Conservation (phyloP, 2,329 filamentous ascomycete species). For the Diaporthe sp. region DNA sequence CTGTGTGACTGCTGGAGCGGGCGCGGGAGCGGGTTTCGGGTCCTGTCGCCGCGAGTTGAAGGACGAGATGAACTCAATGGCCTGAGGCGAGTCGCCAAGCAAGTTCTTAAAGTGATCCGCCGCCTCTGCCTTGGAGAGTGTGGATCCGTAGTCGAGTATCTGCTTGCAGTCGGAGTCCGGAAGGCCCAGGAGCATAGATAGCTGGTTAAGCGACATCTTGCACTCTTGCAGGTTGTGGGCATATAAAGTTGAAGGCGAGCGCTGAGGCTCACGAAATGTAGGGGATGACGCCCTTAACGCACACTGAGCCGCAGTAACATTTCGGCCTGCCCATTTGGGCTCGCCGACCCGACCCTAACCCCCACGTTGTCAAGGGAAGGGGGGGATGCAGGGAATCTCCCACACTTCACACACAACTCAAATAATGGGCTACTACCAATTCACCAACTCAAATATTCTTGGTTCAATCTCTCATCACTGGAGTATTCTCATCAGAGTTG, state of each 20-base stretch:
- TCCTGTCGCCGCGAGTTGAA: slow-evolving; percentile 79
- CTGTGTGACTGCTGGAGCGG: slow-evolving; percentile 45
- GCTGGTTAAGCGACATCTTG: slow-evolving; percentile 73
- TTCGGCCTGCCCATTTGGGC: slow-evolving; percentile 18
- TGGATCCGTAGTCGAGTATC: slow-evolving; percentile 84
- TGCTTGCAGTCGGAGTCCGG: slow-evolving; percentile 89
- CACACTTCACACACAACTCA: too few species aligned
- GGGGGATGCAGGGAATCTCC: too few species aligned
- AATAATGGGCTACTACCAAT: not conserved
- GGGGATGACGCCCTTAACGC: not conserved
- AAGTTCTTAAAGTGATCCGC: slow-evolving; percentile 90
- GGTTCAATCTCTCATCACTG: not conserved
- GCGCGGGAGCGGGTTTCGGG: slow-evolving; percentile 50
- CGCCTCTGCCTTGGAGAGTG: slow-evolving; percentile 81
- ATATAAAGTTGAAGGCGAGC: not conserved
- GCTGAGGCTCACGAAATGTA: not conserved
- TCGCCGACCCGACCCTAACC: slow-evolving; percentile 14
- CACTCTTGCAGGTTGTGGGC: not conserved
- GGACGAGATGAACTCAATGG: slow-evolving; percentile 82
- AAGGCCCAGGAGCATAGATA: slow-evolving; percentile 85
- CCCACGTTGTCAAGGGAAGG: not conserved
- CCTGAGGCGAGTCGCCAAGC: slow-evolving; percentile 86
- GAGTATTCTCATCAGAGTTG: accelerated
- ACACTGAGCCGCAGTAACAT: not conserved
- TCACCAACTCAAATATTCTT: not conserved